A percentile compares a stretch with the other conserved stretches of the same genome.
These are phyloP conservation scores for Somion occarium DNA, from an alignment of 1,284 basidiomycete species.

Conservation along the genomic window DNA sequence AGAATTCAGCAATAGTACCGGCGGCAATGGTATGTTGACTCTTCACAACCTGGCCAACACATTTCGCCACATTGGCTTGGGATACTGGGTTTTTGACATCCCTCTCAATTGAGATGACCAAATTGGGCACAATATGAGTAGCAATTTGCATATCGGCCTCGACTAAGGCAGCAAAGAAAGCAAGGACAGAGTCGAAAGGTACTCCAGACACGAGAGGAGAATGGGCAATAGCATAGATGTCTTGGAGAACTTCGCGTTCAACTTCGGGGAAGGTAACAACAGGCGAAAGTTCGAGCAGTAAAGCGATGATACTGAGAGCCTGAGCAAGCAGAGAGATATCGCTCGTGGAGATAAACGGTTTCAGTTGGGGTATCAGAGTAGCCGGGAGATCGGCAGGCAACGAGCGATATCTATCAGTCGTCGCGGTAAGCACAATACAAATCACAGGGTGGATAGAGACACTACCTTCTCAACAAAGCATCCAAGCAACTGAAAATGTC, in stretches of 20 bases:
- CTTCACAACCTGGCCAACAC: constrained; percentile 77
- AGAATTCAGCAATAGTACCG: constrained; percentile 77
- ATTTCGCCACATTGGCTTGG: constrained; percentile 73
- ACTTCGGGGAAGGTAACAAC: constrained; percentile 63
- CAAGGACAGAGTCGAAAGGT: constrained; percentile 75
- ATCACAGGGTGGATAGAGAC: background rate
- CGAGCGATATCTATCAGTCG: constrained; percentile 50
- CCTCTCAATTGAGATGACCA: constrained; percentile 60
- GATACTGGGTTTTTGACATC: constrained; percentile 51
- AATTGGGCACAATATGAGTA: constrained; percentile 68
- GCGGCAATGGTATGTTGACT: constrained; percentile 67
- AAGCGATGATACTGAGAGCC: constrained; percentile 64
- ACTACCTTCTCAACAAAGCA: constrained; percentile 64
- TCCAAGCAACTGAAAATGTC: constrained; percentile 81
- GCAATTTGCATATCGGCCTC: constrained; percentile 78
- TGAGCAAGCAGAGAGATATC: constrained; percentile 80
- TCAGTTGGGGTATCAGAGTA: constrained; percentile 68
- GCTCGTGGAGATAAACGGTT: constrained; percentile 62
- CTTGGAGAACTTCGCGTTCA: constrained; percentile 62
- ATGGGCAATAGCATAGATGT: constrained; percentile 69
- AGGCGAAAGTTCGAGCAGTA: constrained; percentile 70
- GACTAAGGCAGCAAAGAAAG: constrained; percentile 81
- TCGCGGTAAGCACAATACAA: background rate
- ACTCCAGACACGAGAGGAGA: constrained; percentile 73
- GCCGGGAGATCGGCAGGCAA: constrained; percentile 60